Base-by-base conservation (phyloP, 108 stramenopile species). In the Mayamaea pseudoterrestris region DNA sequence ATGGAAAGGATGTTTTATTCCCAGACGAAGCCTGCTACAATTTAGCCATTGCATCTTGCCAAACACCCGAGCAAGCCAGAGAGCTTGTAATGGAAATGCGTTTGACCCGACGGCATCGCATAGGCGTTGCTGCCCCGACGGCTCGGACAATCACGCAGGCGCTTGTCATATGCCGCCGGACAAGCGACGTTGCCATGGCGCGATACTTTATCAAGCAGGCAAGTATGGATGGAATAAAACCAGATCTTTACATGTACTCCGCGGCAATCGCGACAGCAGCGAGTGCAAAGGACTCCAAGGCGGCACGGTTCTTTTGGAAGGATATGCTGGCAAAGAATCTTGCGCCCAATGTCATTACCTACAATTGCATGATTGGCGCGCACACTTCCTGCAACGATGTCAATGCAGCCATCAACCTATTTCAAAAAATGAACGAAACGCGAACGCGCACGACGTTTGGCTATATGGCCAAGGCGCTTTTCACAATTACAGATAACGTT, bases 191-290 rank as follows among this genome's bases (percentile, higher is more conserved):
- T 8, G 50, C 67, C 3, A 60, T 47, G 5, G 78, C 63, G 0
- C 29, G 53, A 25, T 30, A 31, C 23, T 58, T 78, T 11, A 29
- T 84, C 6, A 56, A 60, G n/a, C 42, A 58, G 30, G 75, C 77
- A 21, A 31, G 30, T 5, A 41, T 68, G 26, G 76, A 80, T 45
- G 51, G 54, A 22, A 43, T 75, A 6, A 30, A 52, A 25, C 73
- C 76, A 0, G 76, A 76, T 14, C 60, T 69, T 1, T 80, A 58
- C 40, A 74, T 84, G 50, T 84, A 77, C 51, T 71, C 76, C n/a
- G 62, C 83, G 2, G 61, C 75, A 12, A 84, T 84, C 5, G 80
- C 78, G 83, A 63, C 62, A 18, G 83, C 83, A n/a, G 78, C 71
- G 51, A 47, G 58, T 21, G 47, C 50, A 23, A 70, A 66, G 2